A percentile compares a stretch with the other conserved stretches of the same genome.
Evolutionary conservation across 306 rosid genomes (phyloP).

Genomic region (Clitoria ternatea): DNA sequence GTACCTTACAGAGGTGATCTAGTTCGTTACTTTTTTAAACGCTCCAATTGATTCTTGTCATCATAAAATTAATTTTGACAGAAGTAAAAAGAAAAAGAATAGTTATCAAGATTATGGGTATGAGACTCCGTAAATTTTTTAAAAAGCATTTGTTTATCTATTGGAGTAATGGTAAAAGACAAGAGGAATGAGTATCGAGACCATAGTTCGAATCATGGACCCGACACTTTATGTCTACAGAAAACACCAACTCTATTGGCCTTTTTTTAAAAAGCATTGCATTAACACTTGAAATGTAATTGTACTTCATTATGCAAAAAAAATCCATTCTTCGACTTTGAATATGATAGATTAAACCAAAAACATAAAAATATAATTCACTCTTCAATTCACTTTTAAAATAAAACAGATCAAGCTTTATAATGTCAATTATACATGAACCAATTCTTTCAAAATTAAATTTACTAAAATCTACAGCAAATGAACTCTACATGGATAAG

Average conservation of each 20-base stretch:
- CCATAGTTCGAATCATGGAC: no score
- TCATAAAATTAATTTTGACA: background rate
- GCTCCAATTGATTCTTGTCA: background rate
- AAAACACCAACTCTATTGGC: no score
- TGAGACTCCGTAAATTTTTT: background rate
- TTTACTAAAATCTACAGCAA: background rate
- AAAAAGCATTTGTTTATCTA: background rate
- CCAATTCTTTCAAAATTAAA: background rate
- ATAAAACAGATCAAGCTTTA: background rate
- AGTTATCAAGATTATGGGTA: background rate
- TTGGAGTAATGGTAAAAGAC: no score
- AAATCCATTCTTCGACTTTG: no score
- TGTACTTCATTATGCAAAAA: background rate
- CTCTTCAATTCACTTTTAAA: background rate
- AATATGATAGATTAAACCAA: no score
- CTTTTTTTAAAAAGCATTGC: background rate
- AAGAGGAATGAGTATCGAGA: no score
- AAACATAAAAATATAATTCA: background rate
- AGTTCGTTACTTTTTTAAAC: background rate
- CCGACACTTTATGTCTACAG: no score
- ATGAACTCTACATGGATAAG: no score
- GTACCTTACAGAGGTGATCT: constrained; percentile 67
- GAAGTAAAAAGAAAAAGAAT: background rate
- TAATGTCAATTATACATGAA: background rate
- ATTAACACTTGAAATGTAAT: background rate